Evolutionary conservation across 768 basidiomycete genomes (phyloP).

Genomic region (Leccinum barrowsii): DNA sequence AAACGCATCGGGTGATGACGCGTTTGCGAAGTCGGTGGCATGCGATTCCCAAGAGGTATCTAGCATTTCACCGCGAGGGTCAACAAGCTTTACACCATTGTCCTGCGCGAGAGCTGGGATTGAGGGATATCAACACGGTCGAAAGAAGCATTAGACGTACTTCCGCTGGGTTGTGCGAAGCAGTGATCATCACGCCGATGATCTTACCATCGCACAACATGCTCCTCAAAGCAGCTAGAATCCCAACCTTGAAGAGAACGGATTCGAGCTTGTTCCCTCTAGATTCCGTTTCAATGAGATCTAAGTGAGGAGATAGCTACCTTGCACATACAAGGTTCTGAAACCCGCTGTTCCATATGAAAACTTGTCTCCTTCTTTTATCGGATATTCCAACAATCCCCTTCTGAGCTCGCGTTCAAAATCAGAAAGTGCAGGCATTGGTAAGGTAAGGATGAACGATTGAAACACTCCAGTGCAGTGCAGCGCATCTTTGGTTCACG

Average conservation of each 20-base stretch:
- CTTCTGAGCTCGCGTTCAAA: constrained; percentile 43
- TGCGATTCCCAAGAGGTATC: constrained; percentile 88
- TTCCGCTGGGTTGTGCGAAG: constrained; percentile 98
- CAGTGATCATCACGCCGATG: constrained; percentile 98
- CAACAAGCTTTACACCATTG: constrained; percentile 98
- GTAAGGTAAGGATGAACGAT: background rate
- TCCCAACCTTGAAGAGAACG: constrained; percentile 90
- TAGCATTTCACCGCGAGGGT: constrained; percentile 97
- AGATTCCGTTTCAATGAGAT: constrained; percentile 11
- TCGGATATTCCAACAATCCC: constrained; percentile 62
- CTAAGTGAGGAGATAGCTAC: constrained; percentile 1
- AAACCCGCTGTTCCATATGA: constrained; percentile 96
- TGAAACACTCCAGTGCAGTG: background rate
- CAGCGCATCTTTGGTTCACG: constrained; percentile 9
- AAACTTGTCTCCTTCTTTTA: constrained; percentile 65
- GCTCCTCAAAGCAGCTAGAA: constrained; percentile 87
- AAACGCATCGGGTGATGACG: constrained; percentile 70
- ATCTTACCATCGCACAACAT: constrained; percentile 87
- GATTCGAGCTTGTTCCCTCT: constrained; percentile 76
- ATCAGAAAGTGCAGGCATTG: constrained; percentile 33
- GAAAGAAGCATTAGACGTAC: constrained; percentile 40
- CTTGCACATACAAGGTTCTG: constrained; percentile 70
- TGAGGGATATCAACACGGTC: background rate
- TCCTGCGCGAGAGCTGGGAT: constrained; percentile 51
- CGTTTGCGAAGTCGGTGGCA: constrained; percentile 86